Evolutionary conservation across 768 basidiomycete genomes (phyloP).

Genomic region (Astraeus odoratus): DNA sequence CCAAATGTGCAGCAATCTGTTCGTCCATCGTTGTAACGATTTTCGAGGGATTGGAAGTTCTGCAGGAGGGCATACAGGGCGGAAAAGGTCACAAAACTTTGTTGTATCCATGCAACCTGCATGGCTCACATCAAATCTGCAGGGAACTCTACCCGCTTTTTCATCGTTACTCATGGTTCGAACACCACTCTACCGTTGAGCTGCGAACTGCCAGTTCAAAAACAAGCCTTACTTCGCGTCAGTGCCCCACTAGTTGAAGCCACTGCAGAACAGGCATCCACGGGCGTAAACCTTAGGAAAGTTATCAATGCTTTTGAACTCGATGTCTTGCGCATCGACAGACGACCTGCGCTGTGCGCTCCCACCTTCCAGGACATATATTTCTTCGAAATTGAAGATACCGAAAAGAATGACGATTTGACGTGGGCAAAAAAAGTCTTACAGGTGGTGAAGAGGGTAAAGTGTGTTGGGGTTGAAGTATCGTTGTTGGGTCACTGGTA

Average conservation of each 20-base stretch:
- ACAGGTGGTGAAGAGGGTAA: constrained; percentile 29
- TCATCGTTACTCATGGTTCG: constrained; percentile 40
- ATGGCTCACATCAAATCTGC: constrained; percentile 1
- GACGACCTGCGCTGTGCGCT: constrained; percentile 46
- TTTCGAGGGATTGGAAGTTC: constrained; percentile 55
- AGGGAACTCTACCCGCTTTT: constrained; percentile 72
- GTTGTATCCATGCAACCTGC: neutral
- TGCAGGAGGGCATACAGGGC: constrained; percentile 61
- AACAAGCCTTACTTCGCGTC: constrained; percentile 35
- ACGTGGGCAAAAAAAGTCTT: constrained; percentile 23
- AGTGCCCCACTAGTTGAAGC: constrained; percentile 4
- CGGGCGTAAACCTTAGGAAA: constrained; percentile 8
- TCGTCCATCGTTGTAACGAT: constrained; percentile 55
- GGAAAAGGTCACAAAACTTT: constrained; percentile 17
- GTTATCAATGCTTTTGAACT: constrained; percentile 36
- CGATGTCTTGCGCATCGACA: constrained; percentile 48
- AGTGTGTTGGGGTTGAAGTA: constrained; percentile 29
- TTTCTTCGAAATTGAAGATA: constrained; percentile 48
- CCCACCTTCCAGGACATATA: constrained; percentile 54
- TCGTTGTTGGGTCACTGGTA: constrained; percentile 48
- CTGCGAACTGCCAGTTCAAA: constrained; percentile 14
- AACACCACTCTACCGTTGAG: constrained; percentile 23
- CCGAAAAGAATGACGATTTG: neutral
- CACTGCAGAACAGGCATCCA: neutral
- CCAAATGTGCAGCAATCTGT: constrained; percentile 65